Evolutionary conservation across 2,329 filamentous ascomycete genomes (phyloP), one percentile per base, ranked within the genome.

Genomic region (Fusarium sp.): DNA sequence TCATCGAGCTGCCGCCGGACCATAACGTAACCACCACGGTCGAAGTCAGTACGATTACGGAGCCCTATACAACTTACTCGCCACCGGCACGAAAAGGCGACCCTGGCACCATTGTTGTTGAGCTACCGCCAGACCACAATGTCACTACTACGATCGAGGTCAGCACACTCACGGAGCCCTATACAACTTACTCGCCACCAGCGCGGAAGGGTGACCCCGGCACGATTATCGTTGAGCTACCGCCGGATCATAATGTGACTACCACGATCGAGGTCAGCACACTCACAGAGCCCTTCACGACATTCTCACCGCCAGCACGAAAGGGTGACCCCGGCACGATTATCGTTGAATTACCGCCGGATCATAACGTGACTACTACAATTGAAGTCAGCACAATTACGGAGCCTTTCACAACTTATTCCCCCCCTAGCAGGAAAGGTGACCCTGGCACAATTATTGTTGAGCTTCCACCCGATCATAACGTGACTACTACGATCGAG

Each of bases 271-370:
- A 34, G 7, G 23, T 64, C 8, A 47, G 18, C 9, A 56, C 44
- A 10, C 37, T 68, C 5, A 64, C 64, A 12, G 43, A 47, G 2
- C 65, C 63, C 12, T 52, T 41, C 13, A 68, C 65, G 11, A 50
- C 57, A 4, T 68, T 31, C 18, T 31, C 36, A 4, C 12, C 65
- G 2, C 58, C 65, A 18, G 63, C 51, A 6, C 47, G 51, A 1
- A 37, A 36, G n/a, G 65, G 63, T 12, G 65, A 68, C 23, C 63
- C 47, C 31, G 65, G 63, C 18, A 67, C 65, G 30, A 47, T 68
- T 6, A 59, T 43, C n/a, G 46, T 68, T 37, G 65, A 68, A 10
- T 46, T 67, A 13, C 65, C 65, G 10, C 64, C 64, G 8, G 39
- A 60, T 16, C 60, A 55, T 2, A 66, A 66, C n/a, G 55, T 66